phyloP scores from a whole-genome alignment of 768 basidiomycete species.

The Coprinellus aureogranulatus region DNA sequence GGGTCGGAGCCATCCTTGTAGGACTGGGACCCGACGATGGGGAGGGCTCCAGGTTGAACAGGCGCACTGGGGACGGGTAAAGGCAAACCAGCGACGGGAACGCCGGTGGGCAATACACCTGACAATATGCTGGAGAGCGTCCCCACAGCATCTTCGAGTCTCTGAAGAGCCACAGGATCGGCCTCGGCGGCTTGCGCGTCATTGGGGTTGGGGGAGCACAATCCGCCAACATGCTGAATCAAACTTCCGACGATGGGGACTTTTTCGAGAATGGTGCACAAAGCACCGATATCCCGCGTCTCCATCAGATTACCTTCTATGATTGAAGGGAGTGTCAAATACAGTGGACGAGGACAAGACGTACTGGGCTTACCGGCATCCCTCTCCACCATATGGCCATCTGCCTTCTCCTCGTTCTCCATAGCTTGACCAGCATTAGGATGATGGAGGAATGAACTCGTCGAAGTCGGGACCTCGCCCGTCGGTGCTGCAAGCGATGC shows the following conservation, averaged over 20 bases:
- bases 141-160: conserved; percentile 4
- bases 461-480: conserved; percentile 24
- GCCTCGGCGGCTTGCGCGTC: neutral
- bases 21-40: conserved; percentile 1
- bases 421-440: conserved; percentile 1
- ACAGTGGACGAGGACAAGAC: too few relatives aligned
- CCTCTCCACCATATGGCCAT: neutral
- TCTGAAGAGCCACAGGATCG: neutral
- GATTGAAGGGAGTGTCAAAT: neutral
- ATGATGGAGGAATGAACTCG: conserved; percentile 10
- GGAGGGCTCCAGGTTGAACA: neutral
- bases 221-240: conserved; percentile 1
- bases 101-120: neutral
- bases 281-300: neutral
- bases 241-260: too few relatives aligned
- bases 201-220: conserved; percentile 1
- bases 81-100: conserved; percentile 3
- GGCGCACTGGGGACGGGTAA: conserved; percentile 7
- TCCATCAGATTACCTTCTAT: neutral
- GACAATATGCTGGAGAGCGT: conserved; percentile 7
- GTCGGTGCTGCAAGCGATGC: conserved; percentile 44
- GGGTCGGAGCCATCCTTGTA: neutral
- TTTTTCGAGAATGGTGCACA: neutral
- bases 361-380: neutral
- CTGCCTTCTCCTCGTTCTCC: conserved; percentile 11